Evolutionary conservation across 805 yeast genomes (phyloP).

Genomic region (Alloascoidea hylecoeti): DNA sequence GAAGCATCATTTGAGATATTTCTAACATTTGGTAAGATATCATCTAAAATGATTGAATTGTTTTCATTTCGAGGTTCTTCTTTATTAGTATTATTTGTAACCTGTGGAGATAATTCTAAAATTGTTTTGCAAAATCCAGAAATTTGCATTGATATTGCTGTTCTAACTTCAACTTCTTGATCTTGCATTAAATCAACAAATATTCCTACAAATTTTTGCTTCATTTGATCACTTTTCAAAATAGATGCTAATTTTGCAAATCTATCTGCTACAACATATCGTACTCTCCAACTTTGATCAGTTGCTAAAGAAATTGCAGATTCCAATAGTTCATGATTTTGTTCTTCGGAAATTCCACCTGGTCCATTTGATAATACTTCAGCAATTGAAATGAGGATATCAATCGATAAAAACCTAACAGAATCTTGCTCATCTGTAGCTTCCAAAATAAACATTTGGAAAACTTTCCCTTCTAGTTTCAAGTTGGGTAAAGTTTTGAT

Average conservation of each 20-base stretch:
- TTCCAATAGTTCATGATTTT: constrained; percentile 13
- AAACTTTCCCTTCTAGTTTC: constrained; percentile 39
- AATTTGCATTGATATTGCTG: constrained; percentile 84
- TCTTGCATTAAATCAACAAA: constrained; percentile 74
- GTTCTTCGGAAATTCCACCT: constrained; percentile 9
- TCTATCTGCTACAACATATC: constrained; percentile 96
- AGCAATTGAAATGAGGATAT: constrained; percentile 73
- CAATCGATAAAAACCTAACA: constrained; percentile 81
- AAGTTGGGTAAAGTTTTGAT: constrained; percentile 36
- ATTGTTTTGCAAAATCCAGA: constrained; percentile 46
- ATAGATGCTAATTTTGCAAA: constrained; percentile 60
- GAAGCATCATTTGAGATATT: constrained; percentile 81
- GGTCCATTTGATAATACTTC: constrained; percentile 11
- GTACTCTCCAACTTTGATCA: constrained; percentile 96
- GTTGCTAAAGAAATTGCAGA: constrained; percentile 56
- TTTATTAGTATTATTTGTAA: too few species aligned
- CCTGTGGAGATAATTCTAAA: too few species aligned
- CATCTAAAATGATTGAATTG: constrained; percentile 40
- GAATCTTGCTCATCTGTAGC: constrained; percentile 87
- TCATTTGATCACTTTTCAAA: constrained; percentile 39
- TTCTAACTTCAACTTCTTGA: constrained; percentile 92
- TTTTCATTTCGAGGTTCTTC: constrained; percentile 20
- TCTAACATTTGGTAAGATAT: constrained; percentile 73
- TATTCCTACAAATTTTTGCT: constrained; percentile 47
- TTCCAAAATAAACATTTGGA: constrained; percentile 69